Evolutionary conservation across 1,284 basidiomycete genomes (phyloP).

Genomic region (Stereum hirsutum): DNA sequence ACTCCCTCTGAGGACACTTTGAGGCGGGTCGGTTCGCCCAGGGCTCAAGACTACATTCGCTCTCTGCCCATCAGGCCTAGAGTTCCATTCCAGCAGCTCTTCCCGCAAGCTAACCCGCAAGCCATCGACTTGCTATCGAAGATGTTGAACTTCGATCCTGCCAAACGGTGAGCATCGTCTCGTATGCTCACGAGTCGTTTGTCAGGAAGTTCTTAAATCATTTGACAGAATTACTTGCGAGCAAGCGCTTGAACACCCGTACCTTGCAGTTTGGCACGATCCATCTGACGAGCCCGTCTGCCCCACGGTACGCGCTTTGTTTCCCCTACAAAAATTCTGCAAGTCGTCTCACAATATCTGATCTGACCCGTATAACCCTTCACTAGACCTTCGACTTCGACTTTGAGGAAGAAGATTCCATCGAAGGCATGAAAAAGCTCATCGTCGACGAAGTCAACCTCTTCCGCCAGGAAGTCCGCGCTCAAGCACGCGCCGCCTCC

Average conservation of each 20-base stretch:
- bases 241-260: constrained; percentile 92
- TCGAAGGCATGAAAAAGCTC: constrained; percentile 94
- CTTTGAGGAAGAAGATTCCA: constrained; percentile 96
- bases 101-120: constrained; percentile 88
- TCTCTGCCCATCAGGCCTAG: constrained; percentile 95
- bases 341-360: neutral
- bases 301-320: constrained; percentile 11
- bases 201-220: too few species aligned
- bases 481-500: constrained; percentile 59
- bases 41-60: constrained; percentile 96
- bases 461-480: constrained; percentile 83
- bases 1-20: constrained; percentile 97
- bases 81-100: constrained; percentile 86
- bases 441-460: constrained; percentile 90
- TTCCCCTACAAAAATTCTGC: neutral
- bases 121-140: constrained; percentile 90
- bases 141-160: constrained; percentile 94
- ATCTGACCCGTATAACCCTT: constrained; percentile 1
- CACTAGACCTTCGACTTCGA: constrained; percentile 96
- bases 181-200: too few species aligned
- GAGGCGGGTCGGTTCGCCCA: constrained; percentile 86
- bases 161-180: too few species aligned
- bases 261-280: constrained; percentile 91
- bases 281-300: constrained; percentile 87
- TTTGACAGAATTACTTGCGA: constrained; percentile 98